Evolutionary conservation across 352 stramenopile genomes (phyloP).

Genomic region (Phytophthora cactorum): DNA sequence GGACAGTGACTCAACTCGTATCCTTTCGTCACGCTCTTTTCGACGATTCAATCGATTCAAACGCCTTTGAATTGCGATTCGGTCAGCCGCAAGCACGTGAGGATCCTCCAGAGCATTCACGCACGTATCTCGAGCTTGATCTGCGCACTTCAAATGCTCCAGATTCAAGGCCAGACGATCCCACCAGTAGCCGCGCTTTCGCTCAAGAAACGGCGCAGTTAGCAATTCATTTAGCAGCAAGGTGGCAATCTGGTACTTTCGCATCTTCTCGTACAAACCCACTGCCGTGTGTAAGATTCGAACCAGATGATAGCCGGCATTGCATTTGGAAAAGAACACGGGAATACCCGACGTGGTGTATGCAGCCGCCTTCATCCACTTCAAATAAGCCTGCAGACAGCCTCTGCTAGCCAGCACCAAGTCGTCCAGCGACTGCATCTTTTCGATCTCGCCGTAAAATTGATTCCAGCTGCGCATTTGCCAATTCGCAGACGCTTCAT

Average conservation of each 20-base stretch:
- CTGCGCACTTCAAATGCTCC: constrained; percentile 70
- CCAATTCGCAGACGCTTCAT: constrained; percentile 31
- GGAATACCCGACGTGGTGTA: constrained; percentile 18
- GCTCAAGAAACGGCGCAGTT: constrained; percentile 51
- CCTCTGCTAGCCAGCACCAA: constrained; percentile 57
- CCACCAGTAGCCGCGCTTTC: constrained; percentile 81
- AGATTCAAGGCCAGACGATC: constrained; percentile 75
- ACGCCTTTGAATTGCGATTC: constrained; percentile 59
- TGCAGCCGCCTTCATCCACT: constrained; percentile 44
- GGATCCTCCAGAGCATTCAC: constrained; percentile 60
- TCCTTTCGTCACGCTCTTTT: constrained; percentile 17
- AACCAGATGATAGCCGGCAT: constrained; percentile 74
- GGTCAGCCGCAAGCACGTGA: constrained; percentile 60
- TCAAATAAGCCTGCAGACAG: constrained; percentile 54
- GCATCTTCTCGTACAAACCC: constrained; percentile 76
- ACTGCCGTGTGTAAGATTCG: constrained; percentile 65
- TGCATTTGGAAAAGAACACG: constrained; percentile 68
- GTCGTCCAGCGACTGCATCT: constrained; percentile 63
- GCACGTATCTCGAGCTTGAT: constrained; percentile 58
- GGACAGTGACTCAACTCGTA: constrained; percentile 17
- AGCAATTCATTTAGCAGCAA: constrained; percentile 75
- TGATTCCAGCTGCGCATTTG: constrained; percentile 61
- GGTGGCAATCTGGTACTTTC: constrained; percentile 73
- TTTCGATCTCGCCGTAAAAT: constrained; percentile 47
- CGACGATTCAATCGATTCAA: constrained; percentile 53